phyloP scores from a whole-genome alignment of 768 basidiomycete genomes.

The Amanita pallidorosea region DNA sequence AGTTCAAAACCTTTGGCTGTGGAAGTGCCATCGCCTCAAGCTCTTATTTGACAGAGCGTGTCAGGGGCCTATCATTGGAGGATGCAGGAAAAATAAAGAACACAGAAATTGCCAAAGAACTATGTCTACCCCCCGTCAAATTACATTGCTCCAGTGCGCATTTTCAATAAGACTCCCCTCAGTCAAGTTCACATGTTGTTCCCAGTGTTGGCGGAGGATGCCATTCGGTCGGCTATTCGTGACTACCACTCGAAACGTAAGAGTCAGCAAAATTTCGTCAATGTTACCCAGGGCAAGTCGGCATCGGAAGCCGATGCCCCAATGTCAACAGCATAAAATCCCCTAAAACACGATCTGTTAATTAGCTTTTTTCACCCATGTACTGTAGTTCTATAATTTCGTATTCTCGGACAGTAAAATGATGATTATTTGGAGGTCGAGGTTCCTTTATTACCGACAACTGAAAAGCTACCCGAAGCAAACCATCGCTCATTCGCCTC shows the following conservation, averaged over 20 bases:
- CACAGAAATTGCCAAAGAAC: constrained; percentile 97
- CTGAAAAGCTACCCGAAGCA: constrained; percentile 74
- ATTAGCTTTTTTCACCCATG: constrained; percentile 1
- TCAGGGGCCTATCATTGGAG: constrained; percentile 88
- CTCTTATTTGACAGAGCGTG: constrained; percentile 98
- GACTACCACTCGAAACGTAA: constrained; percentile 85
- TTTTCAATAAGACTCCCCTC: neutral
- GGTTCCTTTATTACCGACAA: constrained; percentile 45
- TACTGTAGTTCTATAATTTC: constrained; percentile 10
- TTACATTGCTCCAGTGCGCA: constrained; percentile 84
- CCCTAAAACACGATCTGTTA: neutral
- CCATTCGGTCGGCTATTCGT: constrained; percentile 95
- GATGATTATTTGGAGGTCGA: constrained; percentile 8
- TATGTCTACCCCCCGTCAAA: constrained; percentile 93
- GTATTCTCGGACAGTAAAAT: constrained; percentile 5
- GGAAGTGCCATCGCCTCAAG: constrained; percentile 97
- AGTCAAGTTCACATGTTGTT: constrained; percentile 4
- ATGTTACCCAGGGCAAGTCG: constrained; percentile 49
- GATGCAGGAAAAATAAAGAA: constrained; percentile 96
- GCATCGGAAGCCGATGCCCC: constrained; percentile 22
- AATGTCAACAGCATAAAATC: constrained; percentile 7
- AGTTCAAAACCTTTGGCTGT: constrained; percentile 99
- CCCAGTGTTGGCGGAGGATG: constrained; percentile 92
- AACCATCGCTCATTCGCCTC: constrained; percentile 99
- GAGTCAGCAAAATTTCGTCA: constrained; percentile 47